These are phyloP conservation scores for Boletus rufocinnamomeus DNA, from an alignment of 768 basidiomycete species.

Conservation along the genomic window DNA sequence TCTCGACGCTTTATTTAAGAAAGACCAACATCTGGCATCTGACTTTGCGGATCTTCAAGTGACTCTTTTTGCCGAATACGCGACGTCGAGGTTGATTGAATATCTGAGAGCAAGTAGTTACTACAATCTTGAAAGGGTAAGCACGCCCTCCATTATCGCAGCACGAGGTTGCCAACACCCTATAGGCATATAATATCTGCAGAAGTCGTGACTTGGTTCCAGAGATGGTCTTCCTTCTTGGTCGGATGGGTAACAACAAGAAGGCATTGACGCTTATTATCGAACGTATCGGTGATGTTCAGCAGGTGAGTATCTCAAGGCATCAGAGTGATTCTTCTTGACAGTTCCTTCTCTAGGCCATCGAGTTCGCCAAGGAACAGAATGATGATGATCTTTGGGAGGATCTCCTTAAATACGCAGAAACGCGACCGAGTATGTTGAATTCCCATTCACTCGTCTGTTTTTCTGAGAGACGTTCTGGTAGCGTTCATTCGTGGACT, in stretches of 20 bases:
- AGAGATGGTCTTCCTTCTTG: constrained; percentile 97
- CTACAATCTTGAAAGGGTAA: constrained; percentile 84
- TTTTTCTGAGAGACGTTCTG: constrained; percentile 1
- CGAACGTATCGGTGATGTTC: constrained; percentile 89
- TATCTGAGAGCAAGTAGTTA: constrained; percentile 89
- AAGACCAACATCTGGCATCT: constrained; percentile 77
- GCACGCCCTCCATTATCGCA: constrained; percentile 1
- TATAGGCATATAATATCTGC: constrained; percentile 84
- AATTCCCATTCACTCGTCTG: neutral
- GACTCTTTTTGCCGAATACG: constrained; percentile 89
- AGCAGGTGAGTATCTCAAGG: constrained; percentile 55
- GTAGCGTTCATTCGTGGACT: constrained; percentile 91
- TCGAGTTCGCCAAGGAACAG: constrained; percentile 98
- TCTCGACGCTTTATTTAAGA: constrained; percentile 85
- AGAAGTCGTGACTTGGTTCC: constrained; percentile 82
- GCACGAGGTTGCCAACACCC: neutral
- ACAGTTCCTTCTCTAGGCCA: constrained; percentile 57
- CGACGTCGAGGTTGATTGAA: constrained; percentile 76
- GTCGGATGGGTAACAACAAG: constrained; percentile 98
- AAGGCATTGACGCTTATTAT: constrained; percentile 93
- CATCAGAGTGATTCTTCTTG: neutral
- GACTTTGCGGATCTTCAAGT: constrained; percentile 89
- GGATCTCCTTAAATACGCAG: constrained; percentile 90
- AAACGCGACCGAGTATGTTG: constrained; percentile 79
- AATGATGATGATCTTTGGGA: constrained; percentile 98